phyloP scores from a whole-genome alignment of 2,329 filamentous ascomycete genomes.

The Hyphodiscus sp. region DNA sequence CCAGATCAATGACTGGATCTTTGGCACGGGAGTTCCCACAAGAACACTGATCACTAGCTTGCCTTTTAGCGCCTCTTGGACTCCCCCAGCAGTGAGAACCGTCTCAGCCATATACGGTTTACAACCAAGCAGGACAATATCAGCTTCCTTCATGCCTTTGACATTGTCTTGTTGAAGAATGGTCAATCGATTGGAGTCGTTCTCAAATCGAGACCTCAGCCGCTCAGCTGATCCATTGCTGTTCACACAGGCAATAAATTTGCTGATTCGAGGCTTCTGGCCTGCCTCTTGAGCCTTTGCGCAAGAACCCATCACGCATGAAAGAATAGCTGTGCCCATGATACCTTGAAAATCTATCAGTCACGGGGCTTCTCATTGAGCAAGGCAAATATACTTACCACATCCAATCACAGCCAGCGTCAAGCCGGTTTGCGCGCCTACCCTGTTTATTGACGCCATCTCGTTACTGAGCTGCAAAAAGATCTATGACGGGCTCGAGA shows the following conservation, averaged over 20 bases:
- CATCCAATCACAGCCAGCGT: slow-evolving; percentile 20
- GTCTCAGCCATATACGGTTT: slow-evolving; percentile 70
- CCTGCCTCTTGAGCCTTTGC: slow-evolving; percentile 7
- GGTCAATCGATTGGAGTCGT: slow-evolving; percentile 22
- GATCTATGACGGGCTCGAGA: background rate
- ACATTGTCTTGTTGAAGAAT: slow-evolving; percentile 53
- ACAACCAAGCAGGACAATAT: slow-evolving; percentile 73
- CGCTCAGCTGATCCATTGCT: slow-evolving; percentile 32
- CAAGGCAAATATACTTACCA: slow-evolving; percentile 9
- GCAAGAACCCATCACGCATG: slow-evolving; percentile 20
- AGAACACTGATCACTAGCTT: slow-evolving; percentile 81
- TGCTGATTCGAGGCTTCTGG: slow-evolving; percentile 17
- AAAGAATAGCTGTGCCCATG: slow-evolving; percentile 25
- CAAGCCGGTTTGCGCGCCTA: slow-evolving; percentile 3
- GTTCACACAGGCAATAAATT: slow-evolving; percentile 38
- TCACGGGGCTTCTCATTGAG: background rate
- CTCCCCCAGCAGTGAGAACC: slow-evolving; percentile 61
- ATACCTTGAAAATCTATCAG: slow-evolving; percentile 13
- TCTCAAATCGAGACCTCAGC: slow-evolving; percentile 29
- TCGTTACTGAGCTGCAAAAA: background rate
- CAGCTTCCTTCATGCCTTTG: slow-evolving; percentile 57
- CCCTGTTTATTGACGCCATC: slow-evolving; percentile 1
- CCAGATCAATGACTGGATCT: slow-evolving; percentile 60
- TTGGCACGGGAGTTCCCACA: slow-evolving; percentile 65
- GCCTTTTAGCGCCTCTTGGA: slow-evolving; percentile 65